Evolutionary conservation across 140 eudicot genomes (phyloP), one percentile per base, ranked within the genome.

Genomic region (Oenanthe javanica): DNA sequence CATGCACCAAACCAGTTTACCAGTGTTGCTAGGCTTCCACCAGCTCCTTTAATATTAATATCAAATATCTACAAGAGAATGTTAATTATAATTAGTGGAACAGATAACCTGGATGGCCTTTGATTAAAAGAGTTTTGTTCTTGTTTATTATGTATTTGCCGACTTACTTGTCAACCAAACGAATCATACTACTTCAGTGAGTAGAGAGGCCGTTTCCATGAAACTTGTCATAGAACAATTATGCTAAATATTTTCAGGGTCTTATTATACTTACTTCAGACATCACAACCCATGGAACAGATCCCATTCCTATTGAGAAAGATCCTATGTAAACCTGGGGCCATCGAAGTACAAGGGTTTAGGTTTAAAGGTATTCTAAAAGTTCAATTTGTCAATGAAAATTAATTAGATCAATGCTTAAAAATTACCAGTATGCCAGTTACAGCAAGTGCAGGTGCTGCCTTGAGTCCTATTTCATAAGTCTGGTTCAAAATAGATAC

Each of bases 201-300:
- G 69, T 23, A 61, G 38, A 59, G 67, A n/a, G 67, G 31, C 25
- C 9, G 38, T 23, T n/a, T n/a, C 38, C 31, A 3, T 61, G 12
- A 23, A 61, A 61, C 70, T n/a, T n/a, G 70, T 23, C 70, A 23
- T 59, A 61, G 38, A n/a, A 61, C 31, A 0, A 27, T n/a, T 61
- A 61, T 61, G 70, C 70, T 1, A n/a, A 11, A 67, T 67, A 14
- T 36, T 14, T 43, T 31, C 21, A 67, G 21, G 13, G 4, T 1
- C 45, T 12, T 31, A 63, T 31, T 42, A 10, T 71, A 47, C 77
- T 63, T 89, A 94, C 98, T 96, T 92, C 98, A 21, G 98, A 94
- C 98, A 94, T 94, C 48, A 94, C 87, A 71, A 94, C 96, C 98
- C 98, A 94, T 45, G 98, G 98, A 87, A 94, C 90, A n/a, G 98